Evolutionary conservation across 108 stramenopile species (phyloP).

Genomic region (Fistulifera pelliculosa): DNA sequence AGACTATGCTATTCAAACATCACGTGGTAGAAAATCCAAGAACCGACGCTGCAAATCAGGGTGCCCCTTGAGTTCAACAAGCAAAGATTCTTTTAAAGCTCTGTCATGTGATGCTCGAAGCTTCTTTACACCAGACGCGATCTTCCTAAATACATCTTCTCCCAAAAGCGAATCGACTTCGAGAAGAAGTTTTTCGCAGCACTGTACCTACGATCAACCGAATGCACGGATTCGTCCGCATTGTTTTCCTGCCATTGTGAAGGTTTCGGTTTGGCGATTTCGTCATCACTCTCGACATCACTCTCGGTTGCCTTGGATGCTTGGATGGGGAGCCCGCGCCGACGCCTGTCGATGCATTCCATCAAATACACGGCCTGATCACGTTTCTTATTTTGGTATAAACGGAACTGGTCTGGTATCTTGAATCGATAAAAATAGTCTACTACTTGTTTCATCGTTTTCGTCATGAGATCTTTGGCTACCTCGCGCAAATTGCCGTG

Average conservation of each 20-base stretch:
- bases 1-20: conserved; percentile 2
- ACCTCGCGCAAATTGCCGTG: conserved; percentile 65
- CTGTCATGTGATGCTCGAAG: conserved; percentile 19
- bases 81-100: conserved; percentile 24
- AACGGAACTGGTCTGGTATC: conserved; percentile 79
- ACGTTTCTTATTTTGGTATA: conserved; percentile 70
- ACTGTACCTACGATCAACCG: conserved; percentile 32
- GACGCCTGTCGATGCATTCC: conserved; percentile 62
- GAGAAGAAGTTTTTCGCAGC: conserved; percentile 43
- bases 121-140: conserved; percentile 32
- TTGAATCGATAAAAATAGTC: conserved; percentile 87
- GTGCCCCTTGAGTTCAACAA: conserved; percentile 40
- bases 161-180: conserved; percentile 49
- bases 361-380: conserved; percentile 72
- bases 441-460: conserved; percentile 56
- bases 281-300: conserved; percentile 10
- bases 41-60: conserved; percentile 40
- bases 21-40: conserved; percentile 50
- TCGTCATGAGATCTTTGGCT: conserved; percentile 35
- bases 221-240: conserved; percentile 28
- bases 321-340: conserved; percentile 2
- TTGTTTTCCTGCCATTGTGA: conserved; percentile 38
- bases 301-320: conserved; percentile 6
- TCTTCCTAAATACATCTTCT: conserved; percentile 34
- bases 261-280: conserved; percentile 1